These are phyloP conservation scores for Chara braunii DNA, from an alignment of 139 green algal species.

Conservation along the genomic window DNA sequence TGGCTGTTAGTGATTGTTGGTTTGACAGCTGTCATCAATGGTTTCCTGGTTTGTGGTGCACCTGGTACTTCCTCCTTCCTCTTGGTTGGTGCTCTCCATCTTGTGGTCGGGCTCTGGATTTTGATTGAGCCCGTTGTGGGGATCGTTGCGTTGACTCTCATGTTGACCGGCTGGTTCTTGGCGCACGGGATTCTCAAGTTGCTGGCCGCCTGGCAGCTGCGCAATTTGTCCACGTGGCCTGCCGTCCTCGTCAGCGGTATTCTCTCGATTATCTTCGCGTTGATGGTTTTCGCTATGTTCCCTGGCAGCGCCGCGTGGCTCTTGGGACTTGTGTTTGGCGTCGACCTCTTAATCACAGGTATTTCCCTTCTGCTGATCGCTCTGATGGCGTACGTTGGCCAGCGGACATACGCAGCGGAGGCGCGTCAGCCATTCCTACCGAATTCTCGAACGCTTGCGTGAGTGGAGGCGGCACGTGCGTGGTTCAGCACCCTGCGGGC, in stretches of 20 bases:
- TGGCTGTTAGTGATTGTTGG: slow-evolving; percentile 13
- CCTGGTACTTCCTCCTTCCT: slow-evolving; percentile 14
- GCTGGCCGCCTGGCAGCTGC: slow-evolving; percentile 9
- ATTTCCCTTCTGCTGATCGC: slow-evolving; percentile 7
- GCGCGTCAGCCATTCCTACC: too few species aligned
- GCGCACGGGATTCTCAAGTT: slow-evolving; percentile 15
- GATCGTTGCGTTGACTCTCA: slow-evolving; percentile 9
- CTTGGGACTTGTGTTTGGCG: slow-evolving; percentile 16
- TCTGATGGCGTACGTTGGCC: slow-evolving; percentile 24
- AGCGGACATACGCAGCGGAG: too few species aligned
- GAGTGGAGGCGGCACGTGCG: too few species aligned
- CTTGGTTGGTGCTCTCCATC: slow-evolving; percentile 12
- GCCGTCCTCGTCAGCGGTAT: slow-evolving; percentile 23
- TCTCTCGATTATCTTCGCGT: slow-evolving; percentile 19
- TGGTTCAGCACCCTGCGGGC: too few species aligned
- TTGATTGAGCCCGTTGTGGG: slow-evolving; percentile 8
- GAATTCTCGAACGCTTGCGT: too few species aligned
- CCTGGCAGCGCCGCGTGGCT: slow-evolving; percentile 12
- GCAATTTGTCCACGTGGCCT: slow-evolving; percentile 21
- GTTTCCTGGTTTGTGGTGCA: slow-evolving; percentile 7
- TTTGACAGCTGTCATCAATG: background rate
- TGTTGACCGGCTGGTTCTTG: slow-evolving; percentile 28
- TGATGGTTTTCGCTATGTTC: slow-evolving; percentile 2
- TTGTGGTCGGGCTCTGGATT: slow-evolving; percentile 21
- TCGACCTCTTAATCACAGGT: slow-evolving; percentile 15